phyloP scores from a whole-genome alignment of 805 yeast genomes.

The Zygosaccharomyces siamensis region DNA sequence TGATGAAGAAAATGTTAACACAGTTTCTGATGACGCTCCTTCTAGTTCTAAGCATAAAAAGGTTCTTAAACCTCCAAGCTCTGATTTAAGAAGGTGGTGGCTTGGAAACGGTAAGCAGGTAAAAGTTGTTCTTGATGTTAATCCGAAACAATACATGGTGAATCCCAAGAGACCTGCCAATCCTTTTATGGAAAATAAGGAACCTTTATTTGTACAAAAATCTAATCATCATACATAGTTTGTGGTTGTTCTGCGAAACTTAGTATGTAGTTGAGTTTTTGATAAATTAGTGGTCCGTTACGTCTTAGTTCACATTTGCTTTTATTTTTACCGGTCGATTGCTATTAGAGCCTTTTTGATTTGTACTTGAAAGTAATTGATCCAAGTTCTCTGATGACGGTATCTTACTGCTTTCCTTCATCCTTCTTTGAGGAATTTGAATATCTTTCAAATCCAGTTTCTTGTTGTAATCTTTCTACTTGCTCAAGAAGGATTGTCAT shows the following conservation, averaged over 20 bases:
- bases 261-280: background rate
- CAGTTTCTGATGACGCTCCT: conserved; percentile 15
- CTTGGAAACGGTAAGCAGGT: conserved; percentile 70
- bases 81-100: conserved; percentile 90
- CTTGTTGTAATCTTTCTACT: conserved; percentile 32
- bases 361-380: background rate
- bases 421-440: background rate
- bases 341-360: background rate
- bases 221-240: conserved; percentile 1
- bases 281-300: background rate
- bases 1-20: conserved; percentile 26
- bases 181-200: conserved; percentile 62
- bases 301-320: background rate
- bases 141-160: conserved; percentile 42
- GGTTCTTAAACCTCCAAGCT: conserved; percentile 79
- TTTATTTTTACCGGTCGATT: background rate
- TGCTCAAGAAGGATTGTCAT: conserved; percentile 54
- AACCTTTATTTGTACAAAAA: conserved; percentile 25
- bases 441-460: background rate
- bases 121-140: conserved; percentile 50
- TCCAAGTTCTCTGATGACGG: background rate
- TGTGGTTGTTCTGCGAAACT: too few relatives aligned
- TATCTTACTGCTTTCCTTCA: background rate
- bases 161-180: conserved; percentile 69
- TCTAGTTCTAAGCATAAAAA: conserved; percentile 17